These are phyloP conservation scores for Isoetes taiwanensis DNA, from an alignment of 75 land plant genomes.

Conservation along the genomic window DNA sequence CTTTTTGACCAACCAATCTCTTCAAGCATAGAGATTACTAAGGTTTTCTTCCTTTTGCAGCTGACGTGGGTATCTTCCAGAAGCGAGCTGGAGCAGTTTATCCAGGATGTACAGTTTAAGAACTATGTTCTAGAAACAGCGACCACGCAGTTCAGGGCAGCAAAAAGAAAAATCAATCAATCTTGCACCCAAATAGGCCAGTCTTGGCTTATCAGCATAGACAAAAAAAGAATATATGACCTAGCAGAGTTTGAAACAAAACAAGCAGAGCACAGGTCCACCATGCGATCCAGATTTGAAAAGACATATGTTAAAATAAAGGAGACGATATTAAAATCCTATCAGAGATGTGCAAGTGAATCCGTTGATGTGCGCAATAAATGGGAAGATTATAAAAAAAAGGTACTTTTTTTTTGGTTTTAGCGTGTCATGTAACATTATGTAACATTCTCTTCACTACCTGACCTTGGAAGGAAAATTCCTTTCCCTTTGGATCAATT, in stretches of 20 bases:
- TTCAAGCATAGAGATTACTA: not conserved
- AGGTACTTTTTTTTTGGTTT: too few species aligned
- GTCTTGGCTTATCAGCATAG: slow-evolving; percentile 13
- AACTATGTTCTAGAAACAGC: slow-evolving; percentile 18
- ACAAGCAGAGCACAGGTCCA: slow-evolving; percentile 16
- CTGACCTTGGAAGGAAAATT: too few species aligned
- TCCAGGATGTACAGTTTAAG: slow-evolving; percentile 17
- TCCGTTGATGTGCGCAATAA: slow-evolving; percentile 14
- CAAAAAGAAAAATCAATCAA: slow-evolving; percentile 14
- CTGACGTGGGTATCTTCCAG: slow-evolving; percentile 14
- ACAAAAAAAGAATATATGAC: slow-evolving; percentile 23
- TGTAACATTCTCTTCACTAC: too few species aligned
- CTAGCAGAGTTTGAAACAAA: slow-evolving; percentile 18
- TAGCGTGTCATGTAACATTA: too few species aligned
- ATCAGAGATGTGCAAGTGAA: slow-evolving; percentile 19
- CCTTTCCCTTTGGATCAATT: too few species aligned
- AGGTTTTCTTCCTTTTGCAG: slow-evolving; percentile 6
- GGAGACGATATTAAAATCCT: slow-evolving; percentile 14
- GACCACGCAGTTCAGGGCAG: slow-evolving; percentile 9
- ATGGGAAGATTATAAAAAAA: slow-evolving; percentile 24
- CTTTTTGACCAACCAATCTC: not conserved
- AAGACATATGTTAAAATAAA: slow-evolving; percentile 9
- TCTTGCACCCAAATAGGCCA: slow-evolving; percentile 14
- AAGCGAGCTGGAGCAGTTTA: slow-evolving; percentile 11
- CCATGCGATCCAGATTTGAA: slow-evolving; percentile 11